Percentiles rank a stretch among this genome's conserved stretches.
phyloP scores from a whole-genome alignment of 192 early-diverging fungal species.

The Diversispora epigaea region DNA sequence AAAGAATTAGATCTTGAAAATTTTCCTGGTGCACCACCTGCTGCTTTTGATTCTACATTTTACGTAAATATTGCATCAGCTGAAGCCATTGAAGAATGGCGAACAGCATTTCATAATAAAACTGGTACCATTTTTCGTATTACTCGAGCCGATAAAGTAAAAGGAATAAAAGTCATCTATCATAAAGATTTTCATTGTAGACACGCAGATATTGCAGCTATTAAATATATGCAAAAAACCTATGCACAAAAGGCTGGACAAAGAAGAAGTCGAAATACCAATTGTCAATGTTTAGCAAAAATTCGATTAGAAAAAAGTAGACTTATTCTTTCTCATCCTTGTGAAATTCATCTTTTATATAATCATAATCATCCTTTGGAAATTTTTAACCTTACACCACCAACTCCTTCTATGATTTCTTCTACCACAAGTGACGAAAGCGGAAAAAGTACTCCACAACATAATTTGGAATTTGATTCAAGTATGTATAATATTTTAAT shows the following conservation, averaged over 20 bases:
- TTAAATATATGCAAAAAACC: constrained; percentile 35
- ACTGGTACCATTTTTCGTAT: constrained; percentile 32
- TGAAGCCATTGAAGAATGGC: constrained; percentile 30
- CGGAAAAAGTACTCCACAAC: constrained; percentile 7
- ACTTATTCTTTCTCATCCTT: constrained; percentile 25
- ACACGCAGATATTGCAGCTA: constrained; percentile 30
- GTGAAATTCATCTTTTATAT: constrained; percentile 23
- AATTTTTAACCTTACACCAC: constrained; percentile 3
- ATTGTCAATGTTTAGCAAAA: constrained; percentile 32
- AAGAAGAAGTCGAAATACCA: constrained; percentile 30
- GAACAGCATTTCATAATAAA: constrained; percentile 22
- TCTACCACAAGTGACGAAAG: constrained; percentile 3
- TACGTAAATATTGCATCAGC: constrained; percentile 21
- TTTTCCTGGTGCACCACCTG: constrained; percentile 11
- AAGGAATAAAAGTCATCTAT: constrained; percentile 33
- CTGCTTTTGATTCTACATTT: constrained; percentile 27
- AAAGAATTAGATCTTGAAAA: constrained; percentile 17
- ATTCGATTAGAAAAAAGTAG: constrained; percentile 29
- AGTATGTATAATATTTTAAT: neutral
- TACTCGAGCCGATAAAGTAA: constrained; percentile 30
- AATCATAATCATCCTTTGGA: constrained; percentile 31
- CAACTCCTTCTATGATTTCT: neutral
- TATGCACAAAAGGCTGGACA: constrained; percentile 32
- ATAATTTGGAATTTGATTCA: constrained; percentile 23
- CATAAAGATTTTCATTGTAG: constrained; percentile 33